Base-by-base conservation (phyloP, 352 stramenopile species). In the Phytophthora palmivora region DNA sequence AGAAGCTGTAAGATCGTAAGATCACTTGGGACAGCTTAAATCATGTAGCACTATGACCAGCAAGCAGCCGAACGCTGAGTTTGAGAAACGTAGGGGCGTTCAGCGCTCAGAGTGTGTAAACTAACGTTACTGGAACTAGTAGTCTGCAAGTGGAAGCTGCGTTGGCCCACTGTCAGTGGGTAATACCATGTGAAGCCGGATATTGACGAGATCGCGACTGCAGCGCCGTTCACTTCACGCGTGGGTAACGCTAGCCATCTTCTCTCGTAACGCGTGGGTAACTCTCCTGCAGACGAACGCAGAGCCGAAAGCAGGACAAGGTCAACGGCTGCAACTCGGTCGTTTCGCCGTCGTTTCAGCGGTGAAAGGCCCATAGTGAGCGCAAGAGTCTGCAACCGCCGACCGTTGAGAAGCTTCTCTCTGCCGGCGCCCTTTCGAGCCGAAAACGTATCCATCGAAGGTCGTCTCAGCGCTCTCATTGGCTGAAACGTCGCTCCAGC, bases 311-410 rank as follows among this genome's bases (percentile, higher is more conserved):
- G 24, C 24, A 28, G 3, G 24, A 3, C 24, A 28, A 50, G 56
- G 1, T 7, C 56, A 71, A 64, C 62, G 62, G 49, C 56, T 58
- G 33, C 32, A 34, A 22, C 30, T 46, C 43, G 55, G 39, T 45
- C 39, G 64, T 73, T 73, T 66, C 64, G 19, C 12, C 22, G 10
- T 69, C 15, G 52, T 73, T 73, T 69, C 60, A 70, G 60, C 34
- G 21, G 9, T 58, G 37, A 65, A 51, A 37, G 33, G 18, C 28
- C 14, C 24, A 54, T 57, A 58, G 28, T 53, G 21, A 63, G 34
- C 21, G n/a, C 21, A 56, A 57, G 59, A 62, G 59, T 46, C 33
- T 30, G 56, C 55, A 70, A 73, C 64, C 39, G 64, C 58, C 53
- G 59, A 58, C 65, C 64, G 64, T 73, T 73, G 58, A 63, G 24